phyloP scores from a whole-genome alignment of 495 filamentous ascomycete genomes.

The Penicillium coffeae region DNA sequence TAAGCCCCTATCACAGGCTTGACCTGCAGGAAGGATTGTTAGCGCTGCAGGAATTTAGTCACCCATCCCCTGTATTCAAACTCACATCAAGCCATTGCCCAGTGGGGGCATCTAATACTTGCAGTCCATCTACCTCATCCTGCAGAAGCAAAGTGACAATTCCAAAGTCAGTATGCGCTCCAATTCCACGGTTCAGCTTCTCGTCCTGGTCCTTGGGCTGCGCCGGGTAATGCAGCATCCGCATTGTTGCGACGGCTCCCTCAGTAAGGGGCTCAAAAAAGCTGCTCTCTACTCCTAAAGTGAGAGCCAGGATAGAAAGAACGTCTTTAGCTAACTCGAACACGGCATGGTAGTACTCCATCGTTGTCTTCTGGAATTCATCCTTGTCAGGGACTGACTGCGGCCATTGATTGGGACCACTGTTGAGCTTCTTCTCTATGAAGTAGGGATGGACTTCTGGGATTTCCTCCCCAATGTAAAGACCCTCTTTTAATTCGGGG shows the following conservation, averaged over 20 bases:
- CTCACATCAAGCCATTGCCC: constrained; percentile 40
- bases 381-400: constrained; percentile 33
- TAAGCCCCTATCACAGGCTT: constrained; percentile 46
- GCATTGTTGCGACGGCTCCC: constrained; percentile 41
- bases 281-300: constrained; percentile 28
- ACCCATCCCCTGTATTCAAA: no score
- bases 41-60: no score
- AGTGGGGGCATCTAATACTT: constrained; percentile 50
- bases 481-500: constrained; percentile 51
- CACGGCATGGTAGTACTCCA: constrained; percentile 45
- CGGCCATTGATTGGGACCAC: constrained; percentile 50
- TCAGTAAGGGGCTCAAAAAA: constrained; percentile 31
- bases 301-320: constrained; percentile 26
- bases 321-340: constrained; percentile 32
- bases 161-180: constrained; percentile 47
- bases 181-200: constrained; percentile 36
- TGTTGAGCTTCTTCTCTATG: constrained; percentile 29
- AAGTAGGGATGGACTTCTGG: constrained; percentile 38
- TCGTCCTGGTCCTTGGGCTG: constrained; percentile 40
- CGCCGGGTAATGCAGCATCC: constrained; percentile 39
- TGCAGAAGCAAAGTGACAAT: constrained; percentile 45
- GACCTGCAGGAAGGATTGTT: constrained; percentile 22
- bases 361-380: constrained; percentile 43
- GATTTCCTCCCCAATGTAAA: constrained; percentile 48
- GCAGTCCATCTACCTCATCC: constrained; percentile 44